A percentile compares a stretch with the other conserved stretches of the same genome.
phyloP scores from a whole-genome alignment of 2,329 filamentous ascomycete genomes.

The Sporothrix globosa region DNA sequence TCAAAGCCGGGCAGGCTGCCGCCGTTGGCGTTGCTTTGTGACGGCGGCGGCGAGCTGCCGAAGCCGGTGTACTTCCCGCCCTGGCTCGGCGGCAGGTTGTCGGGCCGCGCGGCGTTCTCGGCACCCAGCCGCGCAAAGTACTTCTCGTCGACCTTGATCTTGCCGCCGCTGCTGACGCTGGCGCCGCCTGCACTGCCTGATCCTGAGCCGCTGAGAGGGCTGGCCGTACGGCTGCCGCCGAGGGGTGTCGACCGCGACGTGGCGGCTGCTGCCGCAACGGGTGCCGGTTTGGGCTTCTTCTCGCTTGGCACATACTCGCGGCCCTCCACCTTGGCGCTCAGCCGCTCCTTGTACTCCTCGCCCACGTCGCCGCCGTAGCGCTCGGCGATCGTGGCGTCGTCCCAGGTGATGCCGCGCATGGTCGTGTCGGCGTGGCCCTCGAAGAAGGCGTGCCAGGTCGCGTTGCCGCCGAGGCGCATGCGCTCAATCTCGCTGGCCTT shows the following conservation, averaged over 20 bases:
- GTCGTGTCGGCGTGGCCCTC: constrained; percentile 69
- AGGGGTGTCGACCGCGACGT: constrained; percentile 33
- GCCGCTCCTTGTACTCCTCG: constrained; percentile 91
- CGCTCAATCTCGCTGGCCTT: constrained; percentile 89
- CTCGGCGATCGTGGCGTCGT: constrained; percentile 86
- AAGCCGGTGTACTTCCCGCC: constrained; percentile 93
- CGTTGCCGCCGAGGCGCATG: constrained; percentile 92
- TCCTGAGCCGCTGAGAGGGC: constrained; percentile 30
- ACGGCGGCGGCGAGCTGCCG: constrained; percentile 70
- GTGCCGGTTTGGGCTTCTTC: constrained; percentile 50
- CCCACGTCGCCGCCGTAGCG: constrained; percentile 87
- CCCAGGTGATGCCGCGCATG: constrained; percentile 72
- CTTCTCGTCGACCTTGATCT: constrained; percentile 74
- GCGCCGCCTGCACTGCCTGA: background rate
- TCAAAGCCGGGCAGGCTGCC: constrained; percentile 69
- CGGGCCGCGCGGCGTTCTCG: constrained; percentile 77
- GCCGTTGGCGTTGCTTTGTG: constrained; percentile 45
- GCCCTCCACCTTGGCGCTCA: constrained; percentile 86
- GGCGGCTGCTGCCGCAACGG: constrained; percentile 49
- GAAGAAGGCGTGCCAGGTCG: constrained; percentile 85
- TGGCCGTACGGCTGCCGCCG: constrained; percentile 39
- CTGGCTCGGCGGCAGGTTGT: constrained; percentile 78
- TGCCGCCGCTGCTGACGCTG: constrained; percentile 43
- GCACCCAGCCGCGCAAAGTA: constrained; percentile 87
- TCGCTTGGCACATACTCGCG: constrained; percentile 79